Evolutionary conservation across 441 rosid species (phyloP).

Genomic region (Raphanus hybrid): DNA sequence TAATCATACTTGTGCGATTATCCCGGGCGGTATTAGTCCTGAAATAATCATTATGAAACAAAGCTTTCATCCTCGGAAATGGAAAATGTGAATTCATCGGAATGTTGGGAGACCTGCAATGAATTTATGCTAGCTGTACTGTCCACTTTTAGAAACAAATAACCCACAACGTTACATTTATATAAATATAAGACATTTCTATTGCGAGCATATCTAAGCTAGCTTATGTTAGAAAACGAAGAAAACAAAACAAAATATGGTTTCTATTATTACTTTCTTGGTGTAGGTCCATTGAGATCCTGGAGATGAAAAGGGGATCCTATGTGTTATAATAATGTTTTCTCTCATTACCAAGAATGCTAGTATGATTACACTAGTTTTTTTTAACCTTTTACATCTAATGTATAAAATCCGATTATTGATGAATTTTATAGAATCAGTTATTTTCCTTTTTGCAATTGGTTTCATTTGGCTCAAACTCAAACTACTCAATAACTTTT

Average conservation of each 20-base stretch:
- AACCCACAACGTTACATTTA: background rate
- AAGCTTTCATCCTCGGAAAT: slow-evolving; percentile 19
- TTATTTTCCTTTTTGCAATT: background rate
- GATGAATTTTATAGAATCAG: background rate
- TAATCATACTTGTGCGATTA: too few relatives aligned
- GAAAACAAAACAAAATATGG: background rate
- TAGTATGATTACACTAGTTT: slow-evolving; percentile 1
- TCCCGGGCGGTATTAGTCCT: too few relatives aligned
- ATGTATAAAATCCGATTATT: background rate
- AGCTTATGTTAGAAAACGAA: background rate
- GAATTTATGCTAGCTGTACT: background rate
- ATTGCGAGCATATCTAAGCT: slow-evolving; percentile 6
- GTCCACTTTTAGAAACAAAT: slow-evolving; percentile 10
- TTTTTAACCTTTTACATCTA: background rate
- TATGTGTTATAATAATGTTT: slow-evolving; percentile 12
- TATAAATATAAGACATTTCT: background rate
- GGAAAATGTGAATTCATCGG: slow-evolving; percentile 23
- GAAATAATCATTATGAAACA: too few relatives aligned
- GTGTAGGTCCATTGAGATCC: slow-evolving; percentile 32
- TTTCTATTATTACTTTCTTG: background rate
- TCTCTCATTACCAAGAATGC: background rate
- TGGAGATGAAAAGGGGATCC: slow-evolving; percentile 27
- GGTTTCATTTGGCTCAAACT: slow-evolving; percentile 6
- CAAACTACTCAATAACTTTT: background rate
- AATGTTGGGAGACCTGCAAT: slow-evolving; percentile 12